Conservation (phyloP, 2,329 filamentous ascomycete species). For the Paracorniculantispora psalliotae region DNA sequence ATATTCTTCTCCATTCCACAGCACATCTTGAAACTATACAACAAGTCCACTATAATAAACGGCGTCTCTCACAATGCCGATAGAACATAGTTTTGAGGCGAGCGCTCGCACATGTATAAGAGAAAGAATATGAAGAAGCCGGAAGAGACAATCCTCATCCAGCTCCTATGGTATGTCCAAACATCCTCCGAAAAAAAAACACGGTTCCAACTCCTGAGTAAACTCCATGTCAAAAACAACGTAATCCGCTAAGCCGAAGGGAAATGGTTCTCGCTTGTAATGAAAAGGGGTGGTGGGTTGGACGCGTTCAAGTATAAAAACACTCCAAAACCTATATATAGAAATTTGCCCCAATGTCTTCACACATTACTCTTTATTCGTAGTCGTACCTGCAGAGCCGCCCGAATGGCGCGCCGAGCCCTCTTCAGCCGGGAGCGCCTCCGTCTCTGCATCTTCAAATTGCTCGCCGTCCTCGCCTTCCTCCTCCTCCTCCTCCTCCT, state of each 20-base stretch:
- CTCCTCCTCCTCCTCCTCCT: conserved; percentile 20
- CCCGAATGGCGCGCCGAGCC: not conserved
- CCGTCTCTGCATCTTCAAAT: conserved; percentile 11
- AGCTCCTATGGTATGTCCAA: no score
- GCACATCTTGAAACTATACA: no score
- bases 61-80: no score
- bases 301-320: not conserved
- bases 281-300: not conserved
- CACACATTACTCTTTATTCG: conserved; percentile 12
- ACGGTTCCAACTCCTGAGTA: not conserved
- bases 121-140: no score
- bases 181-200: not conserved
- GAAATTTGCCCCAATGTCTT: conserved; percentile 11
- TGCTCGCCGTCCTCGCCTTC: conserved; percentile 15
- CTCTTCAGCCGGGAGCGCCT: not conserved
- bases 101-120: no score
- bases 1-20: no score
- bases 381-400: not conserved
- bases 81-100: no score
- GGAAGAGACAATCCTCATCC: no score
- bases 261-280: not conserved
- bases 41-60: no score
- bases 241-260: conserved; percentile 1
- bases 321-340: conserved; percentile 29
- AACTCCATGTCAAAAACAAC: not conserved